These are phyloP conservation scores for Pichia heedii DNA, from an alignment of 805 yeast species.

Conservation along the genomic window DNA sequence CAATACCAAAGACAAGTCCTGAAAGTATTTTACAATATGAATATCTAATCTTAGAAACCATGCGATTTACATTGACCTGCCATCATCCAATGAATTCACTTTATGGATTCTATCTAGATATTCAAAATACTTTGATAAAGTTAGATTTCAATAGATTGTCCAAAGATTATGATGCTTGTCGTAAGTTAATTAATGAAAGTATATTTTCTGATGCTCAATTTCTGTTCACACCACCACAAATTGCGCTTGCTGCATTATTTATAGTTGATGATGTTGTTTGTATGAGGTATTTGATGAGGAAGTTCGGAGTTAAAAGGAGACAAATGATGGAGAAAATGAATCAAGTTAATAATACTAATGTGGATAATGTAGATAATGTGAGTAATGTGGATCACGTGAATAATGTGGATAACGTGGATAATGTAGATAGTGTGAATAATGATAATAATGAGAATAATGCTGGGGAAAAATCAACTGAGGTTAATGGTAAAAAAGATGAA, in stretches of 20 bases:
- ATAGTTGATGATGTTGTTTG: conserved; percentile 55
- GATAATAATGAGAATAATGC: background rate
- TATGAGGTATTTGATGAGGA: conserved; percentile 56
- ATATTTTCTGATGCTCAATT: conserved; percentile 69
- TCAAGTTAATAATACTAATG: conserved; percentile 7
- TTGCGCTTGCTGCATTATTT: conserved; percentile 80
- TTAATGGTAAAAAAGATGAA: background rate
- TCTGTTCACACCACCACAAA: conserved; percentile 87
- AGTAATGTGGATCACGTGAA: background rate
- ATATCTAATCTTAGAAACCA: conserved; percentile 61
- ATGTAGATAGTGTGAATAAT: conserved; percentile 8
- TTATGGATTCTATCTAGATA: conserved; percentile 91
- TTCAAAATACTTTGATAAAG: conserved; percentile 51
- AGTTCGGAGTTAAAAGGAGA: conserved; percentile 35
- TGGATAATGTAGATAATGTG: conserved; percentile 1
- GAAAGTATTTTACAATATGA: conserved; percentile 68
- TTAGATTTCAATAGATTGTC: conserved; percentile 54
- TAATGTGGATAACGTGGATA: background rate
- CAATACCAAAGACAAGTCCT: conserved; percentile 59
- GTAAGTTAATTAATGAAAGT: conserved; percentile 55
- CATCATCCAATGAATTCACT: conserved; percentile 86
- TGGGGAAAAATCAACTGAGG: background rate
- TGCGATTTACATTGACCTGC: conserved; percentile 70
- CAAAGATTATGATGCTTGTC: conserved; percentile 60
- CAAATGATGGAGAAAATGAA: conserved; percentile 13